A percentile compares a stretch with the other conserved stretches of the same genome.
Evolutionary conservation across 1,284 basidiomycete species (phyloP).

Genomic region (Agroathelia rolfsii): DNA sequence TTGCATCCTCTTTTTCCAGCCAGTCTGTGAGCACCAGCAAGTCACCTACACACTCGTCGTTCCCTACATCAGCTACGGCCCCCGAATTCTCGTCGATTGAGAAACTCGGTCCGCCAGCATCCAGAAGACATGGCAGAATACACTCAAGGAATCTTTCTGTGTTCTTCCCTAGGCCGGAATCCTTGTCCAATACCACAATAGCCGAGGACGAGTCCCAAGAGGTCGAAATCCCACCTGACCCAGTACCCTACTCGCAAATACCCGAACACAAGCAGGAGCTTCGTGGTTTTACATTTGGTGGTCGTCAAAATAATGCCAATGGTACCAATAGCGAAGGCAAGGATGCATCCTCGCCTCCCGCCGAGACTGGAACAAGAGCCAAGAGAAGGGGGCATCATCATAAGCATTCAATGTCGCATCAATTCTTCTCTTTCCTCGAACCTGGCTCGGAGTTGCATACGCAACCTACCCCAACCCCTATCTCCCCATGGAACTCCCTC

Average conservation of each 20-base stretch:
- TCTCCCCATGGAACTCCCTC: conserved; percentile 15
- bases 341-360: conserved; percentile 13
- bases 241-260: conserved; percentile 35
- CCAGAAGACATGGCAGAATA: conserved; percentile 61
- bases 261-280: conserved; percentile 19
- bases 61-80: conserved; percentile 14
- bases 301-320: conserved; percentile 25
- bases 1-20: conserved; percentile 19
- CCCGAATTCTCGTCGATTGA: conserved; percentile 14
- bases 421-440: conserved; percentile 84
- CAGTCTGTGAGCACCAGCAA: conserved; percentile 6
- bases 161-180: conserved; percentile 81
- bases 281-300: conserved; percentile 56
- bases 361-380: conserved; percentile 27
- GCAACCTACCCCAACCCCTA: conserved; percentile 16
- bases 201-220: conserved; percentile 57
- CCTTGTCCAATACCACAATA: conserved; percentile 47
- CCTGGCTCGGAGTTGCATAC: conserved; percentile 29
- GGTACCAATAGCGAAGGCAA: conserved; percentile 19
- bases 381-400: conserved; percentile 79
- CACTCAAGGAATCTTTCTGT: conserved; percentile 88
- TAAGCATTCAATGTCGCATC: conserved; percentile 88
- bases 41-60: conserved; percentile 16
- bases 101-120: conserved; percentile 14
- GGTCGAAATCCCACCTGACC: conserved; percentile 31